Evolutionary conservation across 768 basidiomycete species (phyloP).

Genomic region (Suillus plorans): DNA sequence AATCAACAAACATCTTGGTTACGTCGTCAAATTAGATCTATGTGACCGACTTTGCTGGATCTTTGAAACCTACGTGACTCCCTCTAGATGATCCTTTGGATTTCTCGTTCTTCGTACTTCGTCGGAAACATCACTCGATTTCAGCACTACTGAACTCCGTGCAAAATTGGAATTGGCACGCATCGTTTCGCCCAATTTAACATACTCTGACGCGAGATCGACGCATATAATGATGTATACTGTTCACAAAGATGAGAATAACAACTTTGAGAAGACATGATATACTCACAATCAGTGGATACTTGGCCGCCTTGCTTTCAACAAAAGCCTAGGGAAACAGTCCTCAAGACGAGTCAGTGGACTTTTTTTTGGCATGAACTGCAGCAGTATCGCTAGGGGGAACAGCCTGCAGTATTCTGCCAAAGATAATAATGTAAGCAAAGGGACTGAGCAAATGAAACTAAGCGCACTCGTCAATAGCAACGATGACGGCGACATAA

Average conservation of each 20-base stretch:
- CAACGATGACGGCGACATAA: too few relatives aligned
- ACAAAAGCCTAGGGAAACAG: too few relatives aligned
- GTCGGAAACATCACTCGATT: conserved; percentile 45
- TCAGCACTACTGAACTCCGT: conserved; percentile 49
- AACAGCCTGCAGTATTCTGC: too few relatives aligned
- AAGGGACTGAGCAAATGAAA: too few relatives aligned
- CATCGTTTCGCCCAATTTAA: conserved; percentile 69
- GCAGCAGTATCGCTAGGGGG: too few relatives aligned
- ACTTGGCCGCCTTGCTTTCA: not conserved
- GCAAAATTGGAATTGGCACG: conserved; percentile 66
- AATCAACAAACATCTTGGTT: conserved; percentile 94
- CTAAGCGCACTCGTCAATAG: too few relatives aligned
- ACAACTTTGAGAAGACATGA: conserved; percentile 1
- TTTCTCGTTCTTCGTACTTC: conserved; percentile 86
- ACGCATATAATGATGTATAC: conserved; percentile 64
- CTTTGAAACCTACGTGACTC: conserved; percentile 92
- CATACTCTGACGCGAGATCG: conserved; percentile 76
- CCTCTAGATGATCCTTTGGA: conserved; percentile 96
- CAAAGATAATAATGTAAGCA: too few relatives aligned
- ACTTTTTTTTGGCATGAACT: too few relatives aligned
- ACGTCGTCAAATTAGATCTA: conserved; percentile 97
- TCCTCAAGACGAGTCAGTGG: too few relatives aligned
- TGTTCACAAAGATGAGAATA: conserved; percentile 22
- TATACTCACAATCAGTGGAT: conserved; percentile 47
- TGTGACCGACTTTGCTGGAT: conserved; percentile 88